These are phyloP conservation scores for Blastocystis sp. DNA, from an alignment of 352 stramenopile genomes.

Conservation along the genomic window DNA sequence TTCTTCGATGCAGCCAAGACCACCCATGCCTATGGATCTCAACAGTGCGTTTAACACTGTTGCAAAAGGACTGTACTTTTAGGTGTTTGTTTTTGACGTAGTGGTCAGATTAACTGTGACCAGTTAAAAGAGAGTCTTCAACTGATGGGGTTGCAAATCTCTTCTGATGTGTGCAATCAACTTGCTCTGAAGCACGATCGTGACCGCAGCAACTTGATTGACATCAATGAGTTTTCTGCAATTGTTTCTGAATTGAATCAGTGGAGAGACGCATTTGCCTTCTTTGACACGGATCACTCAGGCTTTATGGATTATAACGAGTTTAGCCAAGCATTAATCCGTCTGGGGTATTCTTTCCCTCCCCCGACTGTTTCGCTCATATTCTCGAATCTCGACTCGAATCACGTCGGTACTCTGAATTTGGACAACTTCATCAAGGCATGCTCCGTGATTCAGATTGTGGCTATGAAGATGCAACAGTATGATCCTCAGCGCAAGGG, in stretches of 20 bases:
- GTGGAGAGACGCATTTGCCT: constrained; percentile 30
- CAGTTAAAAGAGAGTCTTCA: background rate
- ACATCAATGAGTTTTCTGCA: constrained; percentile 35
- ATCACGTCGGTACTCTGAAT: constrained; percentile 33
- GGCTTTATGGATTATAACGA: constrained; percentile 23
- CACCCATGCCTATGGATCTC: background rate
- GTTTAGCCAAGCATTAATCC: constrained; percentile 4
- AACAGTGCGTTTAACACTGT: constrained; percentile 8
- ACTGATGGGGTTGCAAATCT: background rate
- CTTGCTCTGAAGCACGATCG: constrained; percentile 21
- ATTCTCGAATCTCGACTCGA: constrained; percentile 6
- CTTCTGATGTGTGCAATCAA: constrained; percentile 3
- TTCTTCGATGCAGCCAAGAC: background rate
- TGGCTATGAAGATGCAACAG: constrained; percentile 35
- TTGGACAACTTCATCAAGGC: constrained; percentile 49
- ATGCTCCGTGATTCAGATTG: constrained; percentile 41
- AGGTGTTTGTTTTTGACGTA: background rate
- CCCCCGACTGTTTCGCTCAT: background rate
- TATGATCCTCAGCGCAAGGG: constrained; percentile 31
- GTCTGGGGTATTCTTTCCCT: constrained; percentile 13
- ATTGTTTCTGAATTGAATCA: constrained; percentile 20
- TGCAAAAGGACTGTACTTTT: background rate
- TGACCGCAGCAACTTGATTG: background rate
- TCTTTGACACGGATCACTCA: constrained; percentile 48
- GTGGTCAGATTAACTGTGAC: background rate